Base-by-base conservation (phyloP, 495 filamentous ascomycete genomes). In the Rusavskia elegans region DNA sequence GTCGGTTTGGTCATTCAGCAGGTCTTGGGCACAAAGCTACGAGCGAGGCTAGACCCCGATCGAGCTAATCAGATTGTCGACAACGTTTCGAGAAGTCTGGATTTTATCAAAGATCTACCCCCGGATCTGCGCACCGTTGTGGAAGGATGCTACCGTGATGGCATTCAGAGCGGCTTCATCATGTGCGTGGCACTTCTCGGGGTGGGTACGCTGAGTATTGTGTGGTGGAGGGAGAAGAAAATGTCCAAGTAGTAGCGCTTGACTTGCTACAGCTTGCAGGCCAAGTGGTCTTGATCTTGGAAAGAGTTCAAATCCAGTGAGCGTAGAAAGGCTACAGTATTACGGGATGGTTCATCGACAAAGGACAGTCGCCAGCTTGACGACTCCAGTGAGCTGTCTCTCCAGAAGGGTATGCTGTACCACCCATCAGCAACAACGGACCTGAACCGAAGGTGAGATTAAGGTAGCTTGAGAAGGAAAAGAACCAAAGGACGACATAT, bases 151-250 rank as follows among this genome's bases (percentile, higher is more conserved):
- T 56, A 55, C 14, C 23, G 49, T 21, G 39, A 30, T 0, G 53
- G 48, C 25, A 55, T 55, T 5, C 53, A 55, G 16, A 49, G 48
- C 10, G 53, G 53, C 17, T 51, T 55, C 20, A 41, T 49, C 23
- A 20, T 48, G 39, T 55, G 53, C 32, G 39, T 42, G 39, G 39
- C 20, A 9, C 14, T 42, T 8, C 11, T 42, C 7, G 39, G 7
- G 3, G 39, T 42, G 39, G 39, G 14, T 42, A 21, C 39, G 39
- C n/a, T 42, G 39, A 42, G 39, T 42, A 21, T 42, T 6, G 39
- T 42, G 8, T 42, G 39, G 39, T 42, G 39, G 39, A 42, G 39
- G n/a, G 39, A 42, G 39, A 42, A 21, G 39, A 42, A 42, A 21
- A 42, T 42, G 39, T 8, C n/a, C n/a, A 42, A 42, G 39, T 42